These are phyloP conservation scores for Ramaria sp. DNA, from an alignment of 768 basidiomycete genomes.

Conservation along the genomic window DNA sequence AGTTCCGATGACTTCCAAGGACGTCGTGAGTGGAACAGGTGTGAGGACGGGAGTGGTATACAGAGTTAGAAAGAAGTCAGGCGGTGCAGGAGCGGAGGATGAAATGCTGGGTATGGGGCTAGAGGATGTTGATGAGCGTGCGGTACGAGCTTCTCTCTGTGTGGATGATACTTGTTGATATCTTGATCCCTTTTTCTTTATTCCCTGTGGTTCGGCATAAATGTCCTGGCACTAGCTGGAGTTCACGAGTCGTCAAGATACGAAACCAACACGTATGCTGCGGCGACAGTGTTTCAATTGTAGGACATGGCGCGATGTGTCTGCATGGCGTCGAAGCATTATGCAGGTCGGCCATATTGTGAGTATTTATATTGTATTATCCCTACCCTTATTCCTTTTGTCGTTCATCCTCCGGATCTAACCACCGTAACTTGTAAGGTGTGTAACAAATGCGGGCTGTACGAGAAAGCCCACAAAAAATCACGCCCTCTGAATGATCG, in stretches of 20 bases:
- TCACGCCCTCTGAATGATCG: conserved; percentile 7
- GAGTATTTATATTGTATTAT: neutral
- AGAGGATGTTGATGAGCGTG: conserved; percentile 6
- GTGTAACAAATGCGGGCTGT: conserved; percentile 10
- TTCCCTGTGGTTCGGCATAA: no score
- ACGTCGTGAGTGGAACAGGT: neutral
- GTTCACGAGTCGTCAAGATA: conserved; percentile 8
- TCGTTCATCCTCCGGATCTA: neutral
- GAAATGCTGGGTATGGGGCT: conserved; percentile 3
- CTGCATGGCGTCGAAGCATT: conserved; percentile 8
- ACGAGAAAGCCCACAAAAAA: conserved; percentile 8
- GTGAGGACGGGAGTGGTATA: neutral
- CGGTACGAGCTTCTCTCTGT: neutral
- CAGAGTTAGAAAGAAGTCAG: neutral
- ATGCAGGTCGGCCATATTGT: conserved; percentile 8
- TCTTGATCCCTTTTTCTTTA: no score
- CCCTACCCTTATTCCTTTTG: neutral
- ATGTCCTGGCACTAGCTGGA: neutral
- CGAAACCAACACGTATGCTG: conserved; percentile 6
- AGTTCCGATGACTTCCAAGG: neutral
- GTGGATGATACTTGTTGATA: neutral
- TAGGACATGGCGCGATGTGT: conserved; percentile 8
- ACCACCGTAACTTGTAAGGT: neutral
- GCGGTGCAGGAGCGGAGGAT: neutral
- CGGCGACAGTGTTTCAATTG: conserved; percentile 8